Percentiles rank a stretch among this genome's conserved stretches.
Evolutionary conservation across 768 basidiomycete genomes (phyloP).

Genomic region (Agrocybe chaxingu): DNA sequence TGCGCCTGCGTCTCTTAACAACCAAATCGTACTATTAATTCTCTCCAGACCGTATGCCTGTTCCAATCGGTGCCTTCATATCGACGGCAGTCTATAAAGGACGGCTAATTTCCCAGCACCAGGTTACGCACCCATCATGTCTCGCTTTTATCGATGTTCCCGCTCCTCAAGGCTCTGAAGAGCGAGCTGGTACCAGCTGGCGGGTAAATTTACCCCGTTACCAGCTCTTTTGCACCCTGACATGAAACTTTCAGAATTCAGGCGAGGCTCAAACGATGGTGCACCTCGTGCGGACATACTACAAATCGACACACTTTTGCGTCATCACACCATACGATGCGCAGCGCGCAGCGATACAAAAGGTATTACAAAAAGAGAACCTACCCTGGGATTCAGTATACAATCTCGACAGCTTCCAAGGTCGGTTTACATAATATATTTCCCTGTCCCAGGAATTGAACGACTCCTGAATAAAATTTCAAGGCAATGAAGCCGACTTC

Average conservation of each 20-base stretch:
- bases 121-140: constrained; percentile 28
- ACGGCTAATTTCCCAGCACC: constrained; percentile 36
- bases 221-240: neutral
- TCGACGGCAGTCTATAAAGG: constrained; percentile 39
- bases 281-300: constrained; percentile 40
- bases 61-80: constrained; percentile 45
- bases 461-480: neutral
- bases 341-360: constrained; percentile 42
- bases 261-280: constrained; percentile 38
- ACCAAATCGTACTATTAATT: neutral
- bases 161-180: constrained; percentile 30
- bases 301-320: constrained; percentile 33
- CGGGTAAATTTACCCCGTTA: constrained; percentile 26
- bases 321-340: constrained; percentile 56
- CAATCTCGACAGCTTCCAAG: constrained; percentile 58
- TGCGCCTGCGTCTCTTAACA: neutral
- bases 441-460: neutral
- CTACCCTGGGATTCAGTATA: constrained; percentile 42
- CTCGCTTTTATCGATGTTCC: constrained; percentile 42
- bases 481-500: constrained; percentile 51
- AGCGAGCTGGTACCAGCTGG: constrained; percentile 37
- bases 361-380: constrained; percentile 26
- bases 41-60: constrained; percentile 49
- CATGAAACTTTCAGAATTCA: constrained; percentile 29
- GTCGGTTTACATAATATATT: constrained; percentile 18